These are phyloP conservation scores for Spinacia oleracea DNA, from an alignment of 179 eudicot genomes.

Conservation along the genomic window DNA sequence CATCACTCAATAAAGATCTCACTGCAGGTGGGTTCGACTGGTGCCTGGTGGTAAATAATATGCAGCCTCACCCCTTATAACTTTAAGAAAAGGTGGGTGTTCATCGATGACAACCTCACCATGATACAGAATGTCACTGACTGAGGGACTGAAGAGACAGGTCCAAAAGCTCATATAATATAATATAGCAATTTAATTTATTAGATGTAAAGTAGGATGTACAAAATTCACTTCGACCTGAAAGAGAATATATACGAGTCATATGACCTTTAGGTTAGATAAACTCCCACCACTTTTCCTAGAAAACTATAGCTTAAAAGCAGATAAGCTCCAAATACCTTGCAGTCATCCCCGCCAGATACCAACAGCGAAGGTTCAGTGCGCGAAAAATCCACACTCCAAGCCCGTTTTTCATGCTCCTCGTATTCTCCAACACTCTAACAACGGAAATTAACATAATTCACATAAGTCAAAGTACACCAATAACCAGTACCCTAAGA, in stretches of 20 bases:
- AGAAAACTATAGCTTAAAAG: not conserved
- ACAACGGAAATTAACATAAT: slow-evolving; percentile 12
- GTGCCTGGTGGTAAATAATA: not conserved
- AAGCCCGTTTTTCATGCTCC: slow-evolving; percentile 97
- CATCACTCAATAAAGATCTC: not conserved
- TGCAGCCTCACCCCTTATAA: not conserved
- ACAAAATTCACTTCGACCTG: not conserved
- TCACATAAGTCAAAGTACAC: not conserved
- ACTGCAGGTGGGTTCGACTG: not conserved
- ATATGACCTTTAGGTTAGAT: not conserved
- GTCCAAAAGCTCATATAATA: not conserved
- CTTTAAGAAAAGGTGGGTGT: not conserved
- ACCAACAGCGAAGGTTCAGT: slow-evolving; percentile 87
- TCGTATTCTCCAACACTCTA: slow-evolving; percentile 96
- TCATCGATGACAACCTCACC: not conserved
- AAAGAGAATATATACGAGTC: not conserved
- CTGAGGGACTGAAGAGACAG: not conserved
- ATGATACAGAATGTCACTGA: not conserved
- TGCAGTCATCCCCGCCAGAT: slow-evolving; percentile 97
- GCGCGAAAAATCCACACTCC: slow-evolving; percentile 94
- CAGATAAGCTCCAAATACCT: slow-evolving; percentile 43
- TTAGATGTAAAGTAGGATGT: not conserved
- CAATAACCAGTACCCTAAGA: not conserved
- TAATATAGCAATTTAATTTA: not conserved
- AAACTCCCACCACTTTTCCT: slow-evolving; percentile 7